These are phyloP conservation scores for Vaccinium macrocarpon DNA, from an alignment of 148 eudicot species.

Conservation along the genomic window DNA sequence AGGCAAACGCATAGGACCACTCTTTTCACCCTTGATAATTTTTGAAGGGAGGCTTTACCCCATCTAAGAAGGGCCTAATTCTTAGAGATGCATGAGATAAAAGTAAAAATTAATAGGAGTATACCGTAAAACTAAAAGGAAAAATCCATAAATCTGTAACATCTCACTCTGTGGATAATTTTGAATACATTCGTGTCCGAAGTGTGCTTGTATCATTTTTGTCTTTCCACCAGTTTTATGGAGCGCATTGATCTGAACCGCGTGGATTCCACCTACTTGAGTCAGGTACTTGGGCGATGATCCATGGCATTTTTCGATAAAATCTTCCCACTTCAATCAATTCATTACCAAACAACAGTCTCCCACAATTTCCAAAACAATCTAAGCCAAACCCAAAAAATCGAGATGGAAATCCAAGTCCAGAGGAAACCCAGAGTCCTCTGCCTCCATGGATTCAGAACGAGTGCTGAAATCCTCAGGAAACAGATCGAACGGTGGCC, in stretches of 20 bases:
- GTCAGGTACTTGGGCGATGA: not conserved
- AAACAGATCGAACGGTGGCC: constrained; percentile 21
- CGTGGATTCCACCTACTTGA: not conserved
- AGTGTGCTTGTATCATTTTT: no score
- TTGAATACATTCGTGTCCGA: no score
- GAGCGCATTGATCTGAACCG: not conserved
- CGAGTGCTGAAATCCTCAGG: constrained; percentile 21
- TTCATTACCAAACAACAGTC: not conserved
- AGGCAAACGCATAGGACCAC: no score
- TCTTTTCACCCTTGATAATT: no score
- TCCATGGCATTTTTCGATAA: not conserved
- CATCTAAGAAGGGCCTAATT: no score
- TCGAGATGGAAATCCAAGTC: not conserved
- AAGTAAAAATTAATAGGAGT: no score
- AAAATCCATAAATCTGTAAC: no score
- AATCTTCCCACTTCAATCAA: not conserved
- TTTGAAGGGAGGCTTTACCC: no score
- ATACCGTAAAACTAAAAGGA: no score
- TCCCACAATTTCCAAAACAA: not conserved
- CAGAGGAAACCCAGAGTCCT: constrained; percentile 20
- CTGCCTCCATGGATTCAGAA: constrained; percentile 21
- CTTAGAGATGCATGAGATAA: no score
- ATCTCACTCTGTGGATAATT: no score
- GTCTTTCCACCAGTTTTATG: not conserved
- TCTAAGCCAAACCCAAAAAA: not conserved